Conservation (phyloP, 805 yeast genomes). For the Nakazawaea ambrosiae region DNA sequence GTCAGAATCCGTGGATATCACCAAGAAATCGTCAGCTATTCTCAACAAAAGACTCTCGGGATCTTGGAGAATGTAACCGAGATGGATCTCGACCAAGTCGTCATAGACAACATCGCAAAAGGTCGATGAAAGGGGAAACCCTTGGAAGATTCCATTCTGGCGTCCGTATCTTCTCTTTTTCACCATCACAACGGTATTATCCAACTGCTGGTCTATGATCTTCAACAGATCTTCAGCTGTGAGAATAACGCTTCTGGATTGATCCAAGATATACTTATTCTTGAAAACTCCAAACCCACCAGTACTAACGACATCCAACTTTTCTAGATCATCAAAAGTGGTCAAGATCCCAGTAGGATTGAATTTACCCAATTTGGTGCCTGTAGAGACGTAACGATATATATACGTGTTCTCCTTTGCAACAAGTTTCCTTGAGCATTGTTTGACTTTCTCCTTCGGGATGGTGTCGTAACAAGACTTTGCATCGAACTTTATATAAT, state of each 20-base stretch:
- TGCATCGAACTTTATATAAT: constrained; percentile 68
- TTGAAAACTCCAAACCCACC: constrained; percentile 2
- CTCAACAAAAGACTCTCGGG: constrained; percentile 41
- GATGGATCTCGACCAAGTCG: constrained; percentile 38
- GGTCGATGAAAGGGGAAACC: constrained; percentile 67
- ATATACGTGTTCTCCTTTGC: constrained; percentile 8
- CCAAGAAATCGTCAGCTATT: constrained; percentile 79
- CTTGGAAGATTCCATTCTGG: constrained; percentile 75
- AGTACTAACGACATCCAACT: constrained; percentile 15
- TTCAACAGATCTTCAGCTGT: constrained; percentile 36
- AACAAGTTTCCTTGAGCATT: constrained; percentile 26
- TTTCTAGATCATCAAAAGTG: constrained; percentile 12
- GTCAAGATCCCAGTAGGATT: constrained; percentile 10
- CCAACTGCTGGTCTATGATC: constrained; percentile 45
- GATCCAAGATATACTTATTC: constrained; percentile 22
- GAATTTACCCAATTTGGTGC: constrained; percentile 12
- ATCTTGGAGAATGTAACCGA: constrained; percentile 16
- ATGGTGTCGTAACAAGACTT: constrained; percentile 71
- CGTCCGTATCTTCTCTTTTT: constrained; percentile 35
- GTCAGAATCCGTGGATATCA: constrained; percentile 42
- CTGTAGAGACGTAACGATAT: constrained; percentile 6
- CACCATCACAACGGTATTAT: constrained; percentile 37
- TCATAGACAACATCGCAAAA: constrained; percentile 73
- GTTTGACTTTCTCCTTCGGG: constrained; percentile 36
- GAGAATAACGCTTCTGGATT: constrained; percentile 27